Percentiles rank a stretch among this genome's conserved stretches.
Conservation (phyloP, 139 green algal species). For the Auxenochlorella protothecoides region DNA sequence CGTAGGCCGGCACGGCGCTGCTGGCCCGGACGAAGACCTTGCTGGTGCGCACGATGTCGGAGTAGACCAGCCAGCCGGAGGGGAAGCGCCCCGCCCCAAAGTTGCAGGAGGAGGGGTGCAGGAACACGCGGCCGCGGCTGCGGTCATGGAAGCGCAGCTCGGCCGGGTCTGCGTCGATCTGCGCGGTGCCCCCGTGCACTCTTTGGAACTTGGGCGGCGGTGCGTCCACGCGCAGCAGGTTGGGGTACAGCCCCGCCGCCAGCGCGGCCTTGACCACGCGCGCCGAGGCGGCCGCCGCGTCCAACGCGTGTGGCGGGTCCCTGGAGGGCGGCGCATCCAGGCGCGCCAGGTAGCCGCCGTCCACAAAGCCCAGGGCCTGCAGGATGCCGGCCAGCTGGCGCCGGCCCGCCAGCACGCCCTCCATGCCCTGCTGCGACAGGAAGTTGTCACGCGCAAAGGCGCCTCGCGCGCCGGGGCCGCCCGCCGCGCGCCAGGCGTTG, state of each 20-base stretch:
- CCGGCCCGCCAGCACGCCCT: slow-evolving; percentile 52
- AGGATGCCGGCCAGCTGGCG: slow-evolving; percentile 60
- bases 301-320: not conserved
- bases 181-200: slow-evolving; percentile 38
- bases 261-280: slow-evolving; percentile 51
- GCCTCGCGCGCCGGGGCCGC: not conserved
- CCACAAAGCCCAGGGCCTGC: slow-evolving; percentile 58
- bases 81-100: slow-evolving; percentile 54
- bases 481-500: slow-evolving; percentile 33
- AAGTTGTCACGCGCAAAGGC: slow-evolving; percentile 30
- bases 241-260: slow-evolving; percentile 79
- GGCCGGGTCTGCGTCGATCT: slow-evolving; percentile 31
- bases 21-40: slow-evolving; percentile 59
- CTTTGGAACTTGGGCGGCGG: slow-evolving; percentile 32
- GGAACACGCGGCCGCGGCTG: slow-evolving; percentile 66
- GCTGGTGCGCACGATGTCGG: slow-evolving; percentile 64
- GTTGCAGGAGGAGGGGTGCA: slow-evolving; percentile 81
- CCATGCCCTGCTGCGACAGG: slow-evolving; percentile 46
- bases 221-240: slow-evolving; percentile 74
- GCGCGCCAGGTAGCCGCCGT: slow-evolving; percentile 10
- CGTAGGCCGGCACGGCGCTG: slow-evolving; percentile 71
- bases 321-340: not conserved
- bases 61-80: slow-evolving; percentile 76
- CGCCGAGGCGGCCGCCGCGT: slow-evolving; percentile 8
- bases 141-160: slow-evolving; percentile 49